A percentile compares a stretch with the other conserved stretches of the same genome.
These are phyloP conservation scores for Ceratocystis diversiconidia DNA, from an alignment of 2,329 filamentous ascomycete species.

Conservation along the genomic window DNA sequence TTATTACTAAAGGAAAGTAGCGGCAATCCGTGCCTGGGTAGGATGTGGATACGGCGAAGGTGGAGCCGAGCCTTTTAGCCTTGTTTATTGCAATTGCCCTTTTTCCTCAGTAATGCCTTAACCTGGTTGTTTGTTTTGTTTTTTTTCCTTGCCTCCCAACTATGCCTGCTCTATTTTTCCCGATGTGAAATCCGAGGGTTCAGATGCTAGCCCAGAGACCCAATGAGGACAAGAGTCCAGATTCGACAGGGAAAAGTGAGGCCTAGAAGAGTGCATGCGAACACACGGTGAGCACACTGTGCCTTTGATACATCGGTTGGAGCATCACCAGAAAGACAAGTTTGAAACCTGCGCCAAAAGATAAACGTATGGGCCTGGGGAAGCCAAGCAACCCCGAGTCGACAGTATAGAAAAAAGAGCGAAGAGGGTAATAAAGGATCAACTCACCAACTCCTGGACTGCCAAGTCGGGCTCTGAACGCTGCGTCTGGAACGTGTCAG, in stretches of 20 bases:
- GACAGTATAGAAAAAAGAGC: neutral
- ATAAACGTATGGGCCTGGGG: too few relatives aligned
- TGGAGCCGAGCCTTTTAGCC: neutral
- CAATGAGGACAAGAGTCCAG: too few relatives aligned
- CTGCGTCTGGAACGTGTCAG: neutral
- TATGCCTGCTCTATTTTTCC: neutral
- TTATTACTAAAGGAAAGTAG: neutral
- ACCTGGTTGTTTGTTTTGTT: neutral
- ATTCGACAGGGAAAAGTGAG: too few relatives aligned
- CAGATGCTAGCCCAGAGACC: neutral
- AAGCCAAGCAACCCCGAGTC: too few relatives aligned
- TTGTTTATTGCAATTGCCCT: neutral
- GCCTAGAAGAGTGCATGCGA: too few relatives aligned
- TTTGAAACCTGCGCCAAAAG: too few relatives aligned
- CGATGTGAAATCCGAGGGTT: neutral
- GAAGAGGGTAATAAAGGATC: neutral
- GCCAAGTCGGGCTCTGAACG: neutral
- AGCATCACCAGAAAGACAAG: too few relatives aligned
- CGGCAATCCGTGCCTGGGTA: neutral
- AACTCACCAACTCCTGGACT: neutral
- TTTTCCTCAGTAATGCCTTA: neutral
- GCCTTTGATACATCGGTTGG: too few relatives aligned
- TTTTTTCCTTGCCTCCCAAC: neutral
- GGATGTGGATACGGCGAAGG: neutral
- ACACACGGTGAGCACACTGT: too few relatives aligned